These are phyloP conservation scores for Knufia fluminis DNA, from an alignment of 2,329 filamentous ascomycete species.

Conservation along the genomic window DNA sequence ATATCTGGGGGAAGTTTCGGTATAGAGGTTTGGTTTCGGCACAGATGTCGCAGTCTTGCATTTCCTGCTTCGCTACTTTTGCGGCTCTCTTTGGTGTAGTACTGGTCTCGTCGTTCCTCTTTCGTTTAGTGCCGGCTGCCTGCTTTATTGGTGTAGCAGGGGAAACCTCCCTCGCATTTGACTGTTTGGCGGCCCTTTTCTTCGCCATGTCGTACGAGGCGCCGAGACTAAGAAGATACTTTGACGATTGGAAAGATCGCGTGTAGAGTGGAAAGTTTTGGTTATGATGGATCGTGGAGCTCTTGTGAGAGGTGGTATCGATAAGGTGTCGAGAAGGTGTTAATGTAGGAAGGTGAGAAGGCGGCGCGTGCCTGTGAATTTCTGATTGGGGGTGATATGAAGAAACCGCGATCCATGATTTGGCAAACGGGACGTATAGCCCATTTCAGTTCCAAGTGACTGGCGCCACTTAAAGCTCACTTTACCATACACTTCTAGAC, in stretches of 20 bases:
- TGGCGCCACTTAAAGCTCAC: background rate
- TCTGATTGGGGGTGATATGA: background rate
- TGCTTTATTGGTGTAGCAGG: background rate
- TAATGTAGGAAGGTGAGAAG: background rate
- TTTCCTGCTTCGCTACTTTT: slow-evolving; percentile 4
- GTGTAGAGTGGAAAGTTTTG: background rate
- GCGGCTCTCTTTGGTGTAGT: background rate
- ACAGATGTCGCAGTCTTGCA: slow-evolving; percentile 11
- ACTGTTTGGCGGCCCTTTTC: background rate
- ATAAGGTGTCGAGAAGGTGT: too few relatives aligned
- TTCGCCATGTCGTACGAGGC: background rate
- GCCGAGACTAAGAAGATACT: too few relatives aligned
- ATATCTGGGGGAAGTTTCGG: slow-evolving; percentile 9
- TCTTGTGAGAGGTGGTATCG: too few relatives aligned
- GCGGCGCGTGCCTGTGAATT: background rate
- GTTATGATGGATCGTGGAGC: too few relatives aligned
- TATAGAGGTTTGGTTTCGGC: slow-evolving; percentile 9
- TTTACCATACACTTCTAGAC: background rate
- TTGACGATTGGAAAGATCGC: too few relatives aligned
- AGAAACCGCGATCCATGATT: background rate
- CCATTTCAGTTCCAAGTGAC: background rate
- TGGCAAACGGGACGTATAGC: background rate
- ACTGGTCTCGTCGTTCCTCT: background rate
- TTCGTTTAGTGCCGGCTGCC: slow-evolving; percentile 1
- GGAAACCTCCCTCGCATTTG: background rate